These are phyloP conservation scores for Phytophthora podocarpi DNA, from an alignment of 352 stramenopile species.

Conservation along the genomic window DNA sequence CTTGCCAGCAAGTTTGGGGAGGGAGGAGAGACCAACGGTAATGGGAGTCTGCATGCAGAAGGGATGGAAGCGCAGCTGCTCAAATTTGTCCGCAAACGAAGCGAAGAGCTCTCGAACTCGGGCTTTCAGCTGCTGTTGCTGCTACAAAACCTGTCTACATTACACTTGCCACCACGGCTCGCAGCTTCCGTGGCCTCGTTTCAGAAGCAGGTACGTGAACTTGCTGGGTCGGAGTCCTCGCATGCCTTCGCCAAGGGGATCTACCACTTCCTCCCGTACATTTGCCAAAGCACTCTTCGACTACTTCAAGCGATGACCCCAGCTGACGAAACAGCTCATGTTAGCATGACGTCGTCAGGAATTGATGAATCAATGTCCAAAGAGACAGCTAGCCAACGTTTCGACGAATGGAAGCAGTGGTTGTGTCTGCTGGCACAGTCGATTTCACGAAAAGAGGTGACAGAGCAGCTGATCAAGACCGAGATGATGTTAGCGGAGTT, in stretches of 20 bases:
- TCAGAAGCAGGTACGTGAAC: slow-evolving; percentile 41
- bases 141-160: slow-evolving; percentile 40
- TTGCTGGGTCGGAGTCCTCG: slow-evolving; percentile 36
- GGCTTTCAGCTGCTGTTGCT: slow-evolving; percentile 55
- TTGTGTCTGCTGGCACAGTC: slow-evolving; percentile 47
- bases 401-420: slow-evolving; percentile 57
- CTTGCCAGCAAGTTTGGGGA: slow-evolving; percentile 35
- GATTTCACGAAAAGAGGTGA: slow-evolving; percentile 57
- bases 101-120: slow-evolving; percentile 42
- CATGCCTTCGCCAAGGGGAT: slow-evolving; percentile 43
- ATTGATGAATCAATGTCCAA: slow-evolving; percentile 3
- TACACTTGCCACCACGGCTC: slow-evolving; percentile 6
- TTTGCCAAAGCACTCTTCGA: slow-evolving; percentile 55
- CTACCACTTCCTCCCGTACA: slow-evolving; percentile 62
- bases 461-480: slow-evolving; percentile 55
- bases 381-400: slow-evolving; percentile 21
- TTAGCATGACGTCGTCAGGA: slow-evolving; percentile 3
- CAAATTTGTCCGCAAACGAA: slow-evolving; percentile 36
- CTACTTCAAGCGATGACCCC: slow-evolving; percentile 25
- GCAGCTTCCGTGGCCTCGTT: slow-evolving; percentile 39
- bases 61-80: slow-evolving; percentile 31
- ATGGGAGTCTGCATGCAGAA: not conserved
- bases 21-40: slow-evolving; percentile 7
- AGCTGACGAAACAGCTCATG: slow-evolving; percentile 13
- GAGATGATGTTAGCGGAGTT: slow-evolving; percentile 56